Evolutionary conservation across 805 yeast genomes (phyloP), one percentile per base, ranked within the genome.

Genomic region (Zygosaccharomyces gambellarensis): DNA sequence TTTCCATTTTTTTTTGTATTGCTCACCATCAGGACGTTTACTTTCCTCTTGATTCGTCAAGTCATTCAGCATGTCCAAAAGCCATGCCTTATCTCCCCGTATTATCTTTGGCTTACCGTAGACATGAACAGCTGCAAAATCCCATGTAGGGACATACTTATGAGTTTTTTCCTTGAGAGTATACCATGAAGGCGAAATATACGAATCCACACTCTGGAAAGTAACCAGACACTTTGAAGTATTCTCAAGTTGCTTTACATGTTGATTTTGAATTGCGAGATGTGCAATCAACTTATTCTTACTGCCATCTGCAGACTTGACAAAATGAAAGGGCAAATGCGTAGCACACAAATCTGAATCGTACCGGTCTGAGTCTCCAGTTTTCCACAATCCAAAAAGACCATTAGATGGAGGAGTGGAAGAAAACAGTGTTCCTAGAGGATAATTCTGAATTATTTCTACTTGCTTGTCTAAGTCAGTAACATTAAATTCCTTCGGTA

Each of bases 81-180:
- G 71, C 68, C 76, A 79, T 14, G 69, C 75, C 22, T 63, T 59
- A 45, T 75, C 76, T 45, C 76, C 80, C 19, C 71, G 62, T 12
- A 78, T 60, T 23, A 75, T 52, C 23, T 52, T 68, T 8, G 83
- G 36, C 22, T 7, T 34, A 17, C 38, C 38, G 5, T 34, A 34
- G 12, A 34, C 38, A 14, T 34, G 38, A 21, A 34, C 38, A 14
- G 38, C 38, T 4, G 54, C 54, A 46, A 41, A 51, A 27, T 44
- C 45, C 54, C 54, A 83, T 1, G 87, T 82, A 14, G 87, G 86
- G n/a, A 82, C 87, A 38, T 72, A 73, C 59, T 80, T 82, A 52
- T 80, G 83, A 29, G 83, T 78, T 43, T 71, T 71, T 42, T 72
- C 65, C 65, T 82, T 82, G 19, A 74, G 70, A 6, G 80, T 77